Evolutionary conservation across 2,329 filamentous ascomycete genomes (phyloP), one percentile per base, ranked within the genome.

Genomic region (Pestalotiopsis sp.): DNA sequence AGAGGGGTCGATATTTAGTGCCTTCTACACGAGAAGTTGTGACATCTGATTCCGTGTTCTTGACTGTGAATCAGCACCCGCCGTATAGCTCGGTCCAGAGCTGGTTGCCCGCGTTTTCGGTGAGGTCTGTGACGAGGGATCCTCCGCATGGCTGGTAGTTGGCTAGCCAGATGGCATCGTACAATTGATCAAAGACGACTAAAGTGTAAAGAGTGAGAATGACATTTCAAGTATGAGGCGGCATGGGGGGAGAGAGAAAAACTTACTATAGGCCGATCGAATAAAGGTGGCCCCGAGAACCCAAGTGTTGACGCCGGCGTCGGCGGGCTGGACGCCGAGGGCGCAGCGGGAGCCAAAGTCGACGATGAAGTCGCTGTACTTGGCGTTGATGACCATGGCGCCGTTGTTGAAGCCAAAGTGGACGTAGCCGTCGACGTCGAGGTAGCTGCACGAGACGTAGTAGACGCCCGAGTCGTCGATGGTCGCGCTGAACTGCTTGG

Each of bases 371-470:
- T 86, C 83, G 56, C 79, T 80, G 65, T 85, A 80, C 52, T 77
- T 74, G 25, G 86, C 83, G 40, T 79, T 80, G 69, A 86, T 84
- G 5, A 78, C 74, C 70, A 80, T 75, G 14, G 82, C 73, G 1
- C 76, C 84, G 13, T 73, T 68, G 67, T 82, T 83, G 71, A 86
- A 86, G 17, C 80, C 79, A 68, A 84, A 86, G 68, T 83, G 81
- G 45, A 86, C 74, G 4, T 78, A 81, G n/a, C 83, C 83, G 63
- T 77, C 74, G 13, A 79, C 75, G 58, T 80, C 72, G n/a, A 80
- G 75, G 72, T 77, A 78, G 56, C 76, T 73, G 67, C 84, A 85
- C n/a, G 80, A 75, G n/a, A 81, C 79, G 17, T 70, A 72, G 60
- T 73, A 76, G 13, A 76, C 72, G 3, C 74, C 75, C 14, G 68